Base-by-base conservation (phyloP, 164 flowering plant genomes). In the Annona cherimola region DNA sequence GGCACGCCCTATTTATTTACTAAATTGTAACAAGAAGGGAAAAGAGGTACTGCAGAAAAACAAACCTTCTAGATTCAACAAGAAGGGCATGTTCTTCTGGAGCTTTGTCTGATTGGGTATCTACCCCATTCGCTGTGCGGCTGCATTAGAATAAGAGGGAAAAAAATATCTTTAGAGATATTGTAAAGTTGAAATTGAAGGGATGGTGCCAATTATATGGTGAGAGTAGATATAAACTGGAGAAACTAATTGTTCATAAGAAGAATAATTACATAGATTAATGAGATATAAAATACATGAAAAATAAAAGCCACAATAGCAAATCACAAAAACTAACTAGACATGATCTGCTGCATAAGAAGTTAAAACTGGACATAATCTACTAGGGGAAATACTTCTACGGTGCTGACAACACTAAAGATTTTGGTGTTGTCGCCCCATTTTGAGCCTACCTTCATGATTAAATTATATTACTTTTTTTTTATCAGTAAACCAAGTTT, bases 41-140 rank as follows among this genome's bases (percentile, higher is more conserved):
- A 26, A 26, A 26, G 35, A 26, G 35, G 35, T 26, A 26, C 35
- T 26, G 35, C 35, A 26, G 35, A 26, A 0, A 26, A 60, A 46
- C 78, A 76, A 65, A 88, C 97, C 95, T 89, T 82, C 87, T 90
- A 40, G 97, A 85, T 73, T 90, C 93, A 68, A 86, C 86, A 77
- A 87, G 94, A 77, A 87, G 84, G 67, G 88, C 87, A 26, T 86
- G 90, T 74, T 92, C 90, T 78, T 89, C 93, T 11, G 76, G 80
- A 75, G 59, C 81, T 74, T 81, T 87, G 69, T 88, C 91, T 68
- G 86, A 73, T 68, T 73, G 73, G 35, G 77, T 66, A 26, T 84
- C 89, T 42, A 82, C 3, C 75, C 88, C 93, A 70, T 84, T 70
- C 55, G 82, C 85, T 45, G 89, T 81, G 72, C 82, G 84, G 86